These are phyloP conservation scores for Protomyces lactucae-debilis DNA, from an alignment of 1,139 yeast genomes.

Conservation along the genomic window DNA sequence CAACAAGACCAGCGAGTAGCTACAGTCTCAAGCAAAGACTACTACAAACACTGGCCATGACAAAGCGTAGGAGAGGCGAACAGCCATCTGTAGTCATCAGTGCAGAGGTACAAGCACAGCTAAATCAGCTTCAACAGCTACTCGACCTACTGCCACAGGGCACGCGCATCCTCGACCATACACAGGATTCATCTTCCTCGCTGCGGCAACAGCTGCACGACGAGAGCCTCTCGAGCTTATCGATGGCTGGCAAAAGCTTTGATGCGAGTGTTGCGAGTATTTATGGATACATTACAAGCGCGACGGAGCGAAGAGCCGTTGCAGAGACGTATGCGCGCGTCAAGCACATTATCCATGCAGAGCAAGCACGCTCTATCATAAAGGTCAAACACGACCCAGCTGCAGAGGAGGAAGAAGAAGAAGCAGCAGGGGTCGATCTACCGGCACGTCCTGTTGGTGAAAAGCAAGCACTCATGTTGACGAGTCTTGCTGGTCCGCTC, in stretches of 20 bases:
- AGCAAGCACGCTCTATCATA: not conserved
- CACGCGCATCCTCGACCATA: not conserved
- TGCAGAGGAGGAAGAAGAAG: not conserved
- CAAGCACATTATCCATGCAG: not conserved
- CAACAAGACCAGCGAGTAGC: not conserved
- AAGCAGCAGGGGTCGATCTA: not conserved
- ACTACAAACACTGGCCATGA: not conserved
- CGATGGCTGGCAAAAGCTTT: not conserved
- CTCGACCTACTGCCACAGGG: not conserved
- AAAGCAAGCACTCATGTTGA: not conserved
- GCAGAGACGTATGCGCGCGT: not conserved
- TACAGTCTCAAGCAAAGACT: not conserved
- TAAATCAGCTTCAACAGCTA: not conserved
- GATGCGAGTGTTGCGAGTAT: not conserved
- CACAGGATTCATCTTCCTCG: not conserved
- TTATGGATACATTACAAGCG: not conserved
- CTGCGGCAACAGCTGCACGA: not conserved
- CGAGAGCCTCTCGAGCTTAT: not conserved
- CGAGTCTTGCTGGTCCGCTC: not conserved
- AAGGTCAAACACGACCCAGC: not conserved
- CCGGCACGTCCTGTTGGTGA: not conserved
- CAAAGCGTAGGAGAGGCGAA: not conserved
- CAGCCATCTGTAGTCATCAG: no score
- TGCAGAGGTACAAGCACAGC: not conserved
- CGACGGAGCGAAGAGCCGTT: not conserved